Conservation (phyloP, 495 filamentous ascomycete species). For the Aspergillus haitiensis region DNA sequence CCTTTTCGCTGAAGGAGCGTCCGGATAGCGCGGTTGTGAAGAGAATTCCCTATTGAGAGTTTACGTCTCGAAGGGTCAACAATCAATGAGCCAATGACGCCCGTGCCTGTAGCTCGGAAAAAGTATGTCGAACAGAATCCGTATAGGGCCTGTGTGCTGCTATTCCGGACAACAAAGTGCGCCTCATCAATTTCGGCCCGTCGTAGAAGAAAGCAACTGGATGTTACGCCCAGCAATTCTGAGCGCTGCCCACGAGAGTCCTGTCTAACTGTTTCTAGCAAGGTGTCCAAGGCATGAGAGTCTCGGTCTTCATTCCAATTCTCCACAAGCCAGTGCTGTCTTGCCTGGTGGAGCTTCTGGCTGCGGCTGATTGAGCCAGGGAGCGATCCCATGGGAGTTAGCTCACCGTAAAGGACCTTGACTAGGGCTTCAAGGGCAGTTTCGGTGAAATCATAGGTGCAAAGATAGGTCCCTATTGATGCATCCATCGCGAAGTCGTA, state of each 20-base stretch:
- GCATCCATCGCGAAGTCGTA: slow-evolving; percentile 95
- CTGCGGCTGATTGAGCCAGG: slow-evolving; percentile 82
- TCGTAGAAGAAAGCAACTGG: slow-evolving; percentile 71
- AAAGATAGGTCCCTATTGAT: slow-evolving; percentile 82
- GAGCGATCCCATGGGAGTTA: slow-evolving; percentile 67
- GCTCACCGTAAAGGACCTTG: slow-evolving; percentile 75
- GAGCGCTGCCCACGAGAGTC: slow-evolving; percentile 57
- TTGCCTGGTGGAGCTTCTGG: slow-evolving; percentile 74
- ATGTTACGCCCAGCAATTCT: slow-evolving; percentile 64
- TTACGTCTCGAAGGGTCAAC: slow-evolving; percentile 82
- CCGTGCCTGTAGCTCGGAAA: slow-evolving; percentile 64
- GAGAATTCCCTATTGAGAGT: slow-evolving; percentile 79
- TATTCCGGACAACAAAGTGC: slow-evolving; percentile 90
- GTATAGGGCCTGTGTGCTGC: slow-evolving; percentile 80
- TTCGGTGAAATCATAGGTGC: slow-evolving; percentile 93
- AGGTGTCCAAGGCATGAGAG: slow-evolving; percentile 62
- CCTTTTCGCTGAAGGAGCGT: slow-evolving; percentile 65
- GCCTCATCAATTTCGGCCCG: slow-evolving; percentile 68
- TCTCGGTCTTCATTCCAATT: slow-evolving; percentile 78
- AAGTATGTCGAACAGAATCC: slow-evolving; percentile 88
- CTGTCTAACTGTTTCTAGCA: slow-evolving; percentile 63
- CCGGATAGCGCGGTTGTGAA: slow-evolving; percentile 78
- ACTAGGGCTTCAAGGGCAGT: slow-evolving; percentile 81
- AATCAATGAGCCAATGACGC: slow-evolving; percentile 78
- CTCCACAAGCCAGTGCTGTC: slow-evolving; percentile 89